Conservation (phyloP, 164 flowering plant species). For the Paratinospora sagittata region DNA sequence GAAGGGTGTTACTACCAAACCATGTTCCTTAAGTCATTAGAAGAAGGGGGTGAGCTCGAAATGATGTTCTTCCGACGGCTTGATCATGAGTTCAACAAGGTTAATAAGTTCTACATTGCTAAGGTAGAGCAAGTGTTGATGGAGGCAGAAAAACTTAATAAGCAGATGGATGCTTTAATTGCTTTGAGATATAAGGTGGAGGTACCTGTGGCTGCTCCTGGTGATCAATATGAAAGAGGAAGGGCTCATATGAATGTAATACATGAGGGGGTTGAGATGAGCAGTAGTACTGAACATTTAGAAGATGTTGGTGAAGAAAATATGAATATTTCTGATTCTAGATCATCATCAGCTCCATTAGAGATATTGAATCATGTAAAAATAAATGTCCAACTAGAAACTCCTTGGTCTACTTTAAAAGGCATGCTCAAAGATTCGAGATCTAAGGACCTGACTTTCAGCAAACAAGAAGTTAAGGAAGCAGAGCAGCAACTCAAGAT, state of each 20-base stretch:
- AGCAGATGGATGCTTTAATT: conserved; percentile 69
- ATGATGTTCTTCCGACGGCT: conserved; percentile 48
- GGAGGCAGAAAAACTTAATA: conserved; percentile 55
- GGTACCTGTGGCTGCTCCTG: conserved; percentile 28
- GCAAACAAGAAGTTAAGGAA: conserved; percentile 44
- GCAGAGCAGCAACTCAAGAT: conserved; percentile 41
- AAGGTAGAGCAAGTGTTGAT: conserved; percentile 46
- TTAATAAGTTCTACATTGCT: conserved; percentile 39
- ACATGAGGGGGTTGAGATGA: conserved; percentile 50
- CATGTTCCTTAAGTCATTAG: conserved; percentile 43
- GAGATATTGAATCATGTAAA: conserved; percentile 47
- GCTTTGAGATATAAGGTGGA: conserved; percentile 64
- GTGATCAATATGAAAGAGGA: conserved; percentile 28
- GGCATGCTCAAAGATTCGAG: conserved; percentile 30
- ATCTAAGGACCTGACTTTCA: conserved; percentile 29
- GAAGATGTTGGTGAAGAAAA: no score
- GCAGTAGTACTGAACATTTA: conserved; percentile 6
- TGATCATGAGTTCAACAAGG: conserved; percentile 73
- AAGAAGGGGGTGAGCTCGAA: conserved; percentile 55
- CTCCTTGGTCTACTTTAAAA: conserved; percentile 51
- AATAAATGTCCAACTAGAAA: conserved; percentile 46
- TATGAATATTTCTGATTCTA: no score
- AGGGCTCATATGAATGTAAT: conserved; percentile 40
- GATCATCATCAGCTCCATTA: conserved; percentile 33
- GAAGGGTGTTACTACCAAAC: conserved; percentile 24